These are phyloP conservation scores for Styphnolobium japonicum DNA, from an alignment of 306 rosid genomes.

Conservation along the genomic window DNA sequence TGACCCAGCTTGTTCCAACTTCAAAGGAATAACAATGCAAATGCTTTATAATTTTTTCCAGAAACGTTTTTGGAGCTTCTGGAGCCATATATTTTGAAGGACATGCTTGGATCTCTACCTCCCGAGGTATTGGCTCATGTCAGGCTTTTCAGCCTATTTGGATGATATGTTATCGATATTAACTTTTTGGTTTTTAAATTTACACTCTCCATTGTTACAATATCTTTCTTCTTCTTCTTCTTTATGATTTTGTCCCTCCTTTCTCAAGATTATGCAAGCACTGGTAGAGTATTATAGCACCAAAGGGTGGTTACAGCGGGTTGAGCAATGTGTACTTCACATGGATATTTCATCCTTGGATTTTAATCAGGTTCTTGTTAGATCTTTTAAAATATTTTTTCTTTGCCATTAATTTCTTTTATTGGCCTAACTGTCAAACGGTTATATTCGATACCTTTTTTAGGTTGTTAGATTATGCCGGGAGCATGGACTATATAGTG, in stretches of 20 bases:
- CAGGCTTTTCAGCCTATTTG: slow-evolving; percentile 27
- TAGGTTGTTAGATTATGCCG: slow-evolving; percentile 89
- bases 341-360: slow-evolving; percentile 99
- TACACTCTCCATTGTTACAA: not conserved
- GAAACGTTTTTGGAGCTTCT: slow-evolving; percentile 96
- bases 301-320: slow-evolving; percentile 90
- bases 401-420: slow-evolving; percentile 19
- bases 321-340: slow-evolving; percentile 98
- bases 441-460: slow-evolving; percentile 20
- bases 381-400: slow-evolving; percentile 24
- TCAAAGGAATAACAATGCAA: slow-evolving; percentile 10
- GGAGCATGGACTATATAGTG: slow-evolving; percentile 93
- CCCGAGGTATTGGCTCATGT: slow-evolving; percentile 75
- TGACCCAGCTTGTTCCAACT: slow-evolving; percentile 1
- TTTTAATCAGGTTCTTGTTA: slow-evolving; percentile 83
- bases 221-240: not conserved
- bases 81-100: slow-evolving; percentile 94
- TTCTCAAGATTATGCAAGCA: slow-evolving; percentile 90
- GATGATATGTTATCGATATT: not conserved
- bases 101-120: slow-evolving; percentile 97
- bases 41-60: slow-evolving; percentile 23
- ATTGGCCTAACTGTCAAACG: slow-evolving; percentile 10
- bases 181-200: slow-evolving; percentile 10
- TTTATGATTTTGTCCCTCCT: not conserved
- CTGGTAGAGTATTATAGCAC: slow-evolving; percentile 89